phyloP scores from a whole-genome alignment of 306 rosid species.

The Heteromeles arbutifolia region DNA sequence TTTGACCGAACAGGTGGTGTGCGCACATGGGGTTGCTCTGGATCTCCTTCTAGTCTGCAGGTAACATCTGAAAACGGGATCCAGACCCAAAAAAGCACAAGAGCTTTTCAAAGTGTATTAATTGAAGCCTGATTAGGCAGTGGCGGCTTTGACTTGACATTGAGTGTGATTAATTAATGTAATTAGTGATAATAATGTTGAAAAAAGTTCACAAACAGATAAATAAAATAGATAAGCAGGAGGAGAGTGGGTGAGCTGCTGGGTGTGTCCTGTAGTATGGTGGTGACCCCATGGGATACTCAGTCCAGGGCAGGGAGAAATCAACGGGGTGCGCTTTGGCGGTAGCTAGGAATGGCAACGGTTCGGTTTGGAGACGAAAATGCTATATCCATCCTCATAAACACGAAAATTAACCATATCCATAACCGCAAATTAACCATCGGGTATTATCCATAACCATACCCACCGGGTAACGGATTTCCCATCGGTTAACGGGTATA shows the following conservation, averaged over 20 bases:
- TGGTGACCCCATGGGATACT: neutral
- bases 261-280: neutral
- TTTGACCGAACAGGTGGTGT: slow-evolving; percentile 23
- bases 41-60: neutral
- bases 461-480: too few relatives aligned
- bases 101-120: neutral
- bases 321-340: neutral
- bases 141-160: neutral
- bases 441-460: too few relatives aligned
- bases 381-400: too few relatives aligned
- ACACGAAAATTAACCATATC: too few relatives aligned
- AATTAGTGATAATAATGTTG: neutral
- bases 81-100: neutral
- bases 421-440: too few relatives aligned
- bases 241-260: neutral
- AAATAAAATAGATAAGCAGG: neutral
- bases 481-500: too few relatives aligned
- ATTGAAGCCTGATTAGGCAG: neutral
- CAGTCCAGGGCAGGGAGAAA: slow-evolving; percentile 3
- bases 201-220: neutral
- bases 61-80: neutral
- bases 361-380: too few relatives aligned
- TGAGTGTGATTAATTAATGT: neutral
- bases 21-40: slow-evolving; percentile 43
- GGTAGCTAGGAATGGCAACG: too few relatives aligned